Evolutionary conservation across 2,329 filamentous ascomycete genomes (phyloP).

Genomic region (Colletotrichum camelliae): DNA sequence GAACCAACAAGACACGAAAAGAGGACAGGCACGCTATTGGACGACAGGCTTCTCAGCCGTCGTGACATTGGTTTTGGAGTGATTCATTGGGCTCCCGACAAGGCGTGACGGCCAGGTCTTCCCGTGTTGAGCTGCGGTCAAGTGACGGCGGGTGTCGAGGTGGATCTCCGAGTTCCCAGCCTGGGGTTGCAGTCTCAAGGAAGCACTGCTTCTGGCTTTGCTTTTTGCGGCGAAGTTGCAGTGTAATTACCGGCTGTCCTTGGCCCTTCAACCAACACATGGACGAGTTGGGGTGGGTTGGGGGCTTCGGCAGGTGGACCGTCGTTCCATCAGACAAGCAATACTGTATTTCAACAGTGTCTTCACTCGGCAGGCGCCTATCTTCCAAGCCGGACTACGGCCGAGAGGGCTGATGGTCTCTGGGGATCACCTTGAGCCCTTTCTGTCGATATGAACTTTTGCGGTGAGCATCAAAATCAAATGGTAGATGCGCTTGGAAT

Average conservation of each 20-base stretch:
- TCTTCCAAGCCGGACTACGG: neutral
- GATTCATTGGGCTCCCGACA: neutral
- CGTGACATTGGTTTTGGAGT: neutral
- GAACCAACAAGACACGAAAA: neutral
- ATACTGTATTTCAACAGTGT: neutral
- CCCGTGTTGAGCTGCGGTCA: neutral
- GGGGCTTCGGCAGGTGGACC: conserved; percentile 9
- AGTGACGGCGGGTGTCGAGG: neutral
- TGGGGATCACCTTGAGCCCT: neutral
- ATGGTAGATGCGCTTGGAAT: neutral
- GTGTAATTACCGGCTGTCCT: neutral
- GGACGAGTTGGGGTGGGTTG: neutral
- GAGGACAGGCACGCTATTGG: neutral
- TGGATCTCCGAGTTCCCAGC: neutral
- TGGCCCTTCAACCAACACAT: neutral
- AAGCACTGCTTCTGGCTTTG: neutral
- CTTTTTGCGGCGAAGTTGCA: neutral
- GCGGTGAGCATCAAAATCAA: neutral
- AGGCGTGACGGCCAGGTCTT: neutral
- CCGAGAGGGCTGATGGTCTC: neutral
- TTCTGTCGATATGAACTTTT: neutral
- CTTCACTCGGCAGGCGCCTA: neutral
- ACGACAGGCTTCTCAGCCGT: neutral
- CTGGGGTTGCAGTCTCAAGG: no score
- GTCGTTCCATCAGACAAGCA: neutral